phyloP scores from a whole-genome alignment of 1,284 basidiomycete genomes.

The Sporisorium graminicola region DNA sequence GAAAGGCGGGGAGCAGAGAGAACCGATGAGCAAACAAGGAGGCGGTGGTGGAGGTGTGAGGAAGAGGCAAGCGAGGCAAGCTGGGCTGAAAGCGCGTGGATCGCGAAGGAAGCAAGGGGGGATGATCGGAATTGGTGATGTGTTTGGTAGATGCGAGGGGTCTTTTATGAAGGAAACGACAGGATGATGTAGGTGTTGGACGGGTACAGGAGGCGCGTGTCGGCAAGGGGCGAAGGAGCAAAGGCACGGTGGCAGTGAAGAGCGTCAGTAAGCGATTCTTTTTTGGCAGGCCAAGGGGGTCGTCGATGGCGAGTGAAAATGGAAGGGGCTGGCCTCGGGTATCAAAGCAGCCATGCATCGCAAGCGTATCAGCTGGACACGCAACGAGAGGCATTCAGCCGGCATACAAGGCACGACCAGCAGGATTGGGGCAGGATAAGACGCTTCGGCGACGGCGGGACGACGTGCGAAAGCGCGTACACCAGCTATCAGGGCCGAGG shows the following conservation, averaged over 20 bases:
- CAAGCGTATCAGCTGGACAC: slow-evolving; percentile 2
- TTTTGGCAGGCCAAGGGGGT: slow-evolving; percentile 20
- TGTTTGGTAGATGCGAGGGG: slow-evolving; percentile 52
- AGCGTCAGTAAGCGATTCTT: slow-evolving; percentile 22
- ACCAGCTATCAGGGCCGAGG: background rate
- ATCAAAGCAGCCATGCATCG: slow-evolving; percentile 14
- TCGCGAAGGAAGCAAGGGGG: slow-evolving; percentile 43
- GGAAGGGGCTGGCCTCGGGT: slow-evolving; percentile 31
- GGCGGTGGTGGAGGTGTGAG: slow-evolving; percentile 10
- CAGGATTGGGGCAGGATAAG: slow-evolving; percentile 2
- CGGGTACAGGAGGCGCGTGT: slow-evolving; percentile 33
- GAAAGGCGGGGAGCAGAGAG: background rate
- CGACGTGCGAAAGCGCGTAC: slow-evolving; percentile 4
- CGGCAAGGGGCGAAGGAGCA: slow-evolving; percentile 38
- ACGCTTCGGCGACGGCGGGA: slow-evolving; percentile 42
- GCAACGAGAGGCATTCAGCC: slow-evolving; percentile 22
- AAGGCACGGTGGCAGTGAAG: slow-evolving; percentile 4
- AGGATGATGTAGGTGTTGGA: slow-evolving; percentile 31
- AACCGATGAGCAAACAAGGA: slow-evolving; percentile 28
- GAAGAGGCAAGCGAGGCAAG: slow-evolving; percentile 31
- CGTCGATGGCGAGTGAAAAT: slow-evolving; percentile 22
- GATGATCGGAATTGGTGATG: slow-evolving; percentile 42
- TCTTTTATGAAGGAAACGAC: slow-evolving; percentile 29
- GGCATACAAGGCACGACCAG: slow-evolving; percentile 11
- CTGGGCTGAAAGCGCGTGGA: slow-evolving; percentile 34